Evolutionary conservation across 2,329 filamentous ascomycete genomes (phyloP), one percentile per base, ranked within the genome.

Genomic region (Colletotrichum eleusines): DNA sequence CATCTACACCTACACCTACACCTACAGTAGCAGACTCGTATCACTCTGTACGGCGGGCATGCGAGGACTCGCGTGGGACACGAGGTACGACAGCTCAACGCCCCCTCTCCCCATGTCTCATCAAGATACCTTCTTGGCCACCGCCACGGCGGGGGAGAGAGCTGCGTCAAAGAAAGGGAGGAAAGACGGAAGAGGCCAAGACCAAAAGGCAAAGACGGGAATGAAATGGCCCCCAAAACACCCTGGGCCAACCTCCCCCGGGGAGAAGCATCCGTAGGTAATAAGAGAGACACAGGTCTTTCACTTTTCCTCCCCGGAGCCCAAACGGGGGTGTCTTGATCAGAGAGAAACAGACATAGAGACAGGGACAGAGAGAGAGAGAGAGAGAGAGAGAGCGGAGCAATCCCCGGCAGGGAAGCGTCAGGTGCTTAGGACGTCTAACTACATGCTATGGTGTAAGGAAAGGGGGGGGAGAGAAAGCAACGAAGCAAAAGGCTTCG

Each of bases 161-260:
- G 20, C 20, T 40, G 26, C 16, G 55, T 59, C 55, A 28, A 40
- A 8, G 51, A 54, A 54, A 38, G 53, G 53, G 53, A 55, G 53
- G 33, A 23, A 20, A 35, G 53, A 38, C 31, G n/a, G n/a, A 23
- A 20, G 26, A 33, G 28, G 3, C 18, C 48, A 38, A 38, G 20
- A n/a, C 33, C 54, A 57, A n/a, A 12, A 26, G 6, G 31, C 6
- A 4, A 14, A 51, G 48, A 53, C 26, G 26, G n/a, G 11, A 46
- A 46, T 12, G 20, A 46, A 9, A 46, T 5, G 44, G 44, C n/a
- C 44, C 44, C 44, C 42, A n/a, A 44, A n/a, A 1, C 16, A n/a
- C 14, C 8, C 11, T 14, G 40, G 6, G 5, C 4, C 46, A 12
- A 48, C n/a, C n/a, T 1, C 44, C n/a, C 9, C 46, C 40, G 16